phyloP scores from a whole-genome alignment of 1,139 yeast genomes.

The Protomyces arabidopsidicola region DNA sequence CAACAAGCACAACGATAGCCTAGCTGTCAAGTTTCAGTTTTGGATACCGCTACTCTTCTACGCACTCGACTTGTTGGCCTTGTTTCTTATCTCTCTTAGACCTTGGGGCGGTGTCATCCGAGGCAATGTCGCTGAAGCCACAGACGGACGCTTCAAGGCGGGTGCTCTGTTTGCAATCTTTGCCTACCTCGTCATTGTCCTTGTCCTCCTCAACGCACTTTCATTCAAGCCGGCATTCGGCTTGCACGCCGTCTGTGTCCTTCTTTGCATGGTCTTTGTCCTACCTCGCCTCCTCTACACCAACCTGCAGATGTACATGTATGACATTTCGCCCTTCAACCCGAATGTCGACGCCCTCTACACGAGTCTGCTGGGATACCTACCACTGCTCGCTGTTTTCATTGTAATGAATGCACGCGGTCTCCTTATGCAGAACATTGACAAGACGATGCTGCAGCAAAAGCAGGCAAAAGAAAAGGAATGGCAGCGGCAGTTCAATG shows the following conservation, averaged over 20 bases:
- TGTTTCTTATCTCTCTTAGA: conserved; percentile 13
- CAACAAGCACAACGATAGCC: conserved; percentile 14
- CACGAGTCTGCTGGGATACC: conserved; percentile 10
- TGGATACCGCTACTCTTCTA: conserved; percentile 24
- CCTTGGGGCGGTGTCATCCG: conserved; percentile 18
- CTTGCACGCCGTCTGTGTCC: background rate
- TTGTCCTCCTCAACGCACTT: conserved; percentile 9
- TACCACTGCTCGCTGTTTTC: conserved; percentile 13
- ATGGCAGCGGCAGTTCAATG: conserved; percentile 17
- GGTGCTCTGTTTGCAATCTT: conserved; percentile 15
- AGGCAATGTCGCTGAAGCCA: conserved; percentile 15
- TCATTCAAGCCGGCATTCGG: conserved; percentile 9
- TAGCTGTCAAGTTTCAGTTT: conserved; percentile 17
- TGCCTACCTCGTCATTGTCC: conserved; percentile 12
- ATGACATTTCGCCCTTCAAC: conserved; percentile 15
- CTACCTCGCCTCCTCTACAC: conserved; percentile 15
- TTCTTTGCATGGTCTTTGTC: background rate
- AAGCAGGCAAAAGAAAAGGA: background rate
- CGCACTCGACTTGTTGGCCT: conserved; percentile 18
- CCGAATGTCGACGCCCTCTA: conserved; percentile 13
- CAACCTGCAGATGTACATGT: conserved; percentile 14
- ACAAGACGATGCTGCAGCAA: conserved; percentile 13
- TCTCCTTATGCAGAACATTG: conserved; percentile 13
- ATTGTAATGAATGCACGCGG: conserved; percentile 9
- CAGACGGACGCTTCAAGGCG: conserved; percentile 26